phyloP scores from a whole-genome alignment of 2,329 filamentous ascomycete species.

The Chlorencoelia australis region DNA sequence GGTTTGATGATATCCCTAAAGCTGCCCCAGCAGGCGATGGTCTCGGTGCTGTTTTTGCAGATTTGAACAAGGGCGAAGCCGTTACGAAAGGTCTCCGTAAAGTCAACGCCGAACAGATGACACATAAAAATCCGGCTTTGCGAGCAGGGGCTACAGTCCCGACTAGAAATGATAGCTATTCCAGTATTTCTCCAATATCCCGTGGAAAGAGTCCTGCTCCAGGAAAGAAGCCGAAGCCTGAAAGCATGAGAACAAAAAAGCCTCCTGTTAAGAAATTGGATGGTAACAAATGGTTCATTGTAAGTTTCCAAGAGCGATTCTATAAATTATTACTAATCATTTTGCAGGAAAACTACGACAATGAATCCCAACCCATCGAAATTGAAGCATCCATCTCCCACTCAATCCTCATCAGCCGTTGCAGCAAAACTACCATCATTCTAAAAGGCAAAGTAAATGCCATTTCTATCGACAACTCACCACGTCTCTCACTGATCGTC shows the following conservation, averaged over 20 bases:
- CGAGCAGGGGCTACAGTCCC: slow-evolving; percentile 64
- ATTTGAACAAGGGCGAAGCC: slow-evolving; percentile 80
- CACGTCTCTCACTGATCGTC: slow-evolving; percentile 72
- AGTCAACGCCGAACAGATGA: slow-evolving; percentile 94
- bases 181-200: slow-evolving; percentile 38
- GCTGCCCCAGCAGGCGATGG: slow-evolving; percentile 42
- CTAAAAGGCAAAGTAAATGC: slow-evolving; percentile 91
- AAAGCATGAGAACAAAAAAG: slow-evolving; percentile 77
- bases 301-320: slow-evolving; percentile 31
- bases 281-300: slow-evolving; percentile 88
- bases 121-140: slow-evolving; percentile 91
- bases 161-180: slow-evolving; percentile 40
- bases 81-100: slow-evolving; percentile 85
- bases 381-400: slow-evolving; percentile 76
- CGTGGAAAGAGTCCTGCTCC: slow-evolving; percentile 80
- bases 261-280: slow-evolving; percentile 69
- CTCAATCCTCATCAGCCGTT: slow-evolving; percentile 84
- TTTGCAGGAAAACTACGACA: slow-evolving; percentile 81
- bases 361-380: slow-evolving; percentile 60
- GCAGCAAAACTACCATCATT: slow-evolving; percentile 82
- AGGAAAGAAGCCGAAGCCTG: slow-evolving; percentile 76
- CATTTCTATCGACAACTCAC: slow-evolving; percentile 89
- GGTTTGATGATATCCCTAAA: slow-evolving; percentile 41
- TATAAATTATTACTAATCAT: slow-evolving; percentile 6
- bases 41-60: slow-evolving; percentile 80